Base-by-base conservation (phyloP, 1,284 basidiomycete genomes). In the Ganoderma meredithae region DNA sequence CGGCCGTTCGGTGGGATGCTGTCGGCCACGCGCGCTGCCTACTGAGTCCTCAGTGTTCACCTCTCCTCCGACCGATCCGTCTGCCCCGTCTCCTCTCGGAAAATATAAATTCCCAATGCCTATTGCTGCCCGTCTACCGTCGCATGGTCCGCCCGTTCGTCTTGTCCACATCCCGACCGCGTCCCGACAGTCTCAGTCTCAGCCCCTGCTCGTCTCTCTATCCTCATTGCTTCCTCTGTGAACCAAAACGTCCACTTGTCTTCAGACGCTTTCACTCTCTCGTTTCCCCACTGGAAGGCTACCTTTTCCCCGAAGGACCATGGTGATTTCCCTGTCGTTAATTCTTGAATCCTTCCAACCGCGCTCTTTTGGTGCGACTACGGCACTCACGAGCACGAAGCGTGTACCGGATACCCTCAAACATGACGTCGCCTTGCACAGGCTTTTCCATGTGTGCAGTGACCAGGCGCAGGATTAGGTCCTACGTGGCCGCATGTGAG, bases 201-300 rank as follows among this genome's bases (percentile, higher is more conserved):
- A 41, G 41, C 41, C 25, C 15, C 27, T 13, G 15, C 12, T 15
- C 47, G 47, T 19, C 33, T 27, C 53, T 55, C 13, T 15, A n/a
- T 2, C 43, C 43, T 36, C 25, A 15, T 15, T 31, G 52, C 12
- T 31, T 25, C 15, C 52, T 53, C 15, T 13, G n/a, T n/a, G n/a
- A 79, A 76, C 13, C 63, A 31, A 65, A 78, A 77, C 8, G 68
- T 71, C 77, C 77, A 79, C 64, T 79, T 79, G 36, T 76, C 70
- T 15, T 70, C 65, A 55, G 72, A 71, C 0, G 74, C 66, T 9
- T 66, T 15, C 8, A 77, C 47, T 0, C 19, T 33, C 10, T 75
- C 69, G 8, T 72, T 66, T 25, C 77, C 77, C 76, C 76, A 78
- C 25, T 53, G 40, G 60, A 77, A 74, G 1, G 43, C 53, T 12